A percentile compares a stretch with the other conserved stretches of the same genome.
Conservation (phyloP, 768 basidiomycete species). For the Cyclocybe cylindracea region DNA sequence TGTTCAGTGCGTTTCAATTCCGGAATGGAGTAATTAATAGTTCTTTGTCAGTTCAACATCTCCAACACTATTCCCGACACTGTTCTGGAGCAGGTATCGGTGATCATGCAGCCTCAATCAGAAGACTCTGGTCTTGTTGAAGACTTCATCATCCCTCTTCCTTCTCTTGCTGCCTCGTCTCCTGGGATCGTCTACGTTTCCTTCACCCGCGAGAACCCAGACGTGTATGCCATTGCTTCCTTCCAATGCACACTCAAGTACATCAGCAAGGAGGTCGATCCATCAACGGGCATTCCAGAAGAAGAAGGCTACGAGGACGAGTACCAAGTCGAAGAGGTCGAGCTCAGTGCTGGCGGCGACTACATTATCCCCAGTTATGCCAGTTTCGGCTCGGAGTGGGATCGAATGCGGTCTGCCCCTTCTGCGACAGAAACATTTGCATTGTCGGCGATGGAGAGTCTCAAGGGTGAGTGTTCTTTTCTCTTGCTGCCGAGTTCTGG, state of each 20-base stretch:
- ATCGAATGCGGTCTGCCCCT: constrained; percentile 77
- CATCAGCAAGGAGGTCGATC: constrained; percentile 96
- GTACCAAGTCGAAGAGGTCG: constrained; percentile 95
- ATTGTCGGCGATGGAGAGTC: constrained; percentile 86
- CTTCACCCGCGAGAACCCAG: constrained; percentile 81
- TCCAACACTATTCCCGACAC: constrained; percentile 97
- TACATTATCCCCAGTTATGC: constrained; percentile 96
- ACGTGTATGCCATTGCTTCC: constrained; percentile 76
- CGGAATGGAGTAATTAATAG: constrained; percentile 9
- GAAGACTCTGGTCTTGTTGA: constrained; percentile 78
- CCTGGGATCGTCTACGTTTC: constrained; percentile 92
- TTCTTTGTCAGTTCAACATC: constrained; percentile 78
- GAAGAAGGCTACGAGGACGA: constrained; percentile 99
- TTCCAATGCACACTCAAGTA: constrained; percentile 94
- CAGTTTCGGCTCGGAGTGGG: constrained; percentile 95
- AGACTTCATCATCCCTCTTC: constrained; percentile 91
- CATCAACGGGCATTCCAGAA: constrained; percentile 92
- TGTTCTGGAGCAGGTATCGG: constrained; percentile 90
- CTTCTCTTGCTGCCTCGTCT: constrained; percentile 67
- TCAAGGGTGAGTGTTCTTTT: constrained; percentile 68
- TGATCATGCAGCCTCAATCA: constrained; percentile 84
- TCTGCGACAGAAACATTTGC: constrained; percentile 91
- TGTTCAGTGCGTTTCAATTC: not conserved
- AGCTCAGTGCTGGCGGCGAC: constrained; percentile 88
- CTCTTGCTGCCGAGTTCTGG: not conserved